phyloP scores from a whole-genome alignment of 495 filamentous ascomycete genomes.

The Hypoxylon crocopeplum region DNA sequence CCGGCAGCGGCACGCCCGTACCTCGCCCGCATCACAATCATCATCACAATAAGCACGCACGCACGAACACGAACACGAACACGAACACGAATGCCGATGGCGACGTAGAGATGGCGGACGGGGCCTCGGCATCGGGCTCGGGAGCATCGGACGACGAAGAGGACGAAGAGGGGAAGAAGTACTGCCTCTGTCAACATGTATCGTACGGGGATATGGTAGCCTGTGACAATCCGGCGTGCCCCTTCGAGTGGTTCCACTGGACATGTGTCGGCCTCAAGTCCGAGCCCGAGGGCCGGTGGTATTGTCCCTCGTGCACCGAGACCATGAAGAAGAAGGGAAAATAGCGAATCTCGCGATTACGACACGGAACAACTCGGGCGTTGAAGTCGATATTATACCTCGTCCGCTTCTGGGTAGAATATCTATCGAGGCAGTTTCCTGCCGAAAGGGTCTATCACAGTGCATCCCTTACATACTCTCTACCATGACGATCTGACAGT shows the following conservation, averaged over 20 bases:
- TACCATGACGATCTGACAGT: too few species aligned
- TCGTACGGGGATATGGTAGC: slow-evolving; percentile 98
- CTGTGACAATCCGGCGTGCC: slow-evolving; percentile 92
- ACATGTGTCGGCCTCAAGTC: slow-evolving; percentile 87
- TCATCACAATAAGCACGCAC: slow-evolving; percentile 43
- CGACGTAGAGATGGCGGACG: slow-evolving; percentile 45
- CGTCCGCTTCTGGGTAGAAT: too few species aligned
- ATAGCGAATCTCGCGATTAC: not conserved
- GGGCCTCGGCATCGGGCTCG: slow-evolving; percentile 54
- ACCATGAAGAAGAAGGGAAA: slow-evolving; percentile 58
- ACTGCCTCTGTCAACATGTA: slow-evolving; percentile 91
- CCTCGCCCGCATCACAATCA: slow-evolving; percentile 50
- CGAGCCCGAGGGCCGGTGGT: slow-evolving; percentile 92
- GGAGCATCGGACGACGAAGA: slow-evolving; percentile 80
- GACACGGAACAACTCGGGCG: too few species aligned
- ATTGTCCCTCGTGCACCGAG: slow-evolving; percentile 80
- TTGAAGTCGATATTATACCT: too few species aligned
- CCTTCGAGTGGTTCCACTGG: slow-evolving; percentile 99
- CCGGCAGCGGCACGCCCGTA: slow-evolving; percentile 59
- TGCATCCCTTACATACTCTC: too few species aligned
- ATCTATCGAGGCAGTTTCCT: too few species aligned
- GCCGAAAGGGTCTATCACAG: too few species aligned
- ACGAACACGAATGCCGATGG: slow-evolving; percentile 44
- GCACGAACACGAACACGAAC: slow-evolving; percentile 43
- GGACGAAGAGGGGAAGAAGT: slow-evolving; percentile 84